Conservation (phyloP, 441 rosid species). For the Erodium moschatum region DNA sequence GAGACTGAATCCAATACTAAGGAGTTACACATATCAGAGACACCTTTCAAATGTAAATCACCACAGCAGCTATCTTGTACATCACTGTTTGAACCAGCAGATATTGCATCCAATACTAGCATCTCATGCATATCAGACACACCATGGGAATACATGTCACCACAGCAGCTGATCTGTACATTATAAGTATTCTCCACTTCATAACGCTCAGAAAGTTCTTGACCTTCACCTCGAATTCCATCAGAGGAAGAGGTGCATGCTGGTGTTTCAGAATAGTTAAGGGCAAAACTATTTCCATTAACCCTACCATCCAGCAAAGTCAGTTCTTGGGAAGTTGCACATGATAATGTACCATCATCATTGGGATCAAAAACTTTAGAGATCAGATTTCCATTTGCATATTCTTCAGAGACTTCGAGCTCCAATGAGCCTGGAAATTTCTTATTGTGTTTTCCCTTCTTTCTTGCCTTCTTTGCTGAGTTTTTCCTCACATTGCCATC, state of each 20-base stretch:
- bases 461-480: constrained; percentile 31
- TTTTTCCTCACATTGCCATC: constrained; percentile 24
- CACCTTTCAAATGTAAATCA: constrained; percentile 13
- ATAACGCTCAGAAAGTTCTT: constrained; percentile 12
- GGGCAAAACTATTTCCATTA: constrained; percentile 16
- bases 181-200: constrained; percentile 15
- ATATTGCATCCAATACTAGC: background rate
- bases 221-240: constrained; percentile 15
- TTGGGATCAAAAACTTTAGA: constrained; percentile 22
- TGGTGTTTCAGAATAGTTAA: constrained; percentile 17
- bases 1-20: constrained; percentile 25
- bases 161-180: constrained; percentile 10
- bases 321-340: constrained; percentile 25
- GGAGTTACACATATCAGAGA: constrained; percentile 22
- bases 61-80: constrained; percentile 7
- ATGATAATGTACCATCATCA: constrained; percentile 18
- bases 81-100: background rate
- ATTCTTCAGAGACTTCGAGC: constrained; percentile 23
- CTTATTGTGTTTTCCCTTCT: constrained; percentile 34
- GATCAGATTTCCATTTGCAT: constrained; percentile 19
- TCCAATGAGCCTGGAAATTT: constrained; percentile 22
- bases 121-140: background rate
- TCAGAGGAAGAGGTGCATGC: constrained; percentile 17
- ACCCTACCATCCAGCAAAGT: constrained; percentile 20
- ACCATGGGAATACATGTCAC: background rate